Base-by-base conservation (phyloP, 2,329 filamentous ascomycete species). In the Didymella pinodella region DNA sequence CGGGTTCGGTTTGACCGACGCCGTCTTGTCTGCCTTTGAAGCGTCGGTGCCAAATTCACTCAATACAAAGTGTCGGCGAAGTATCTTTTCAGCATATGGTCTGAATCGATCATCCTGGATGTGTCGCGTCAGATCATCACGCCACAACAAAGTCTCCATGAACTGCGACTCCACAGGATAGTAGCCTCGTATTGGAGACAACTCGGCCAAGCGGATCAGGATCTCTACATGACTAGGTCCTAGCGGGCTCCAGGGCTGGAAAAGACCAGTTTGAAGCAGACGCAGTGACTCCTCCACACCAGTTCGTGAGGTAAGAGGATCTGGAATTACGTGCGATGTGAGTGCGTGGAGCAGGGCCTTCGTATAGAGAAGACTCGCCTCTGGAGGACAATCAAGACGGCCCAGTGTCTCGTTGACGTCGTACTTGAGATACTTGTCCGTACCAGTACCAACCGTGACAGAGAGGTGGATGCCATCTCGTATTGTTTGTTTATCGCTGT, bases 341-440 rank as follows among this genome's bases (percentile, higher is more conserved):
- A 82, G 73, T 0, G 87, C 88, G 66, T 91, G 88, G 0, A 87
- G 70, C 4, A 82, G 71, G 0, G 86, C 86, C 64, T 87, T 89
- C 1, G 77, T 77, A 54, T 87, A 88, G 0, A 86, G 73, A 0
- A 87, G 72, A 0, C 69, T 69, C 0, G 85, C 84, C 45, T 90
- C 87, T 0, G 84, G 76, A 0, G 87, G 79, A 36, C 86, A 88
- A 2, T 84, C 80, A 0, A 91, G 70, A 0, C 85, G 80, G 0
- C 84, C 82, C 2, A 91, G 77, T 0, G 84, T 67, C 1, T 79
- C 67, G 46, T 90, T 82, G 43, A 90, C 81, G 0, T 74, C 75
- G 48, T 84, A 90, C 7, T 77, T 82, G 0, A 77, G 77, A 57
- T 87, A 87, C 0, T 48, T 53, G 6, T 38, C 31, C 0, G 77